Base-by-base conservation (phyloP, 106 monocot genomes). In the Alisma plantagoaquatica region DNA sequence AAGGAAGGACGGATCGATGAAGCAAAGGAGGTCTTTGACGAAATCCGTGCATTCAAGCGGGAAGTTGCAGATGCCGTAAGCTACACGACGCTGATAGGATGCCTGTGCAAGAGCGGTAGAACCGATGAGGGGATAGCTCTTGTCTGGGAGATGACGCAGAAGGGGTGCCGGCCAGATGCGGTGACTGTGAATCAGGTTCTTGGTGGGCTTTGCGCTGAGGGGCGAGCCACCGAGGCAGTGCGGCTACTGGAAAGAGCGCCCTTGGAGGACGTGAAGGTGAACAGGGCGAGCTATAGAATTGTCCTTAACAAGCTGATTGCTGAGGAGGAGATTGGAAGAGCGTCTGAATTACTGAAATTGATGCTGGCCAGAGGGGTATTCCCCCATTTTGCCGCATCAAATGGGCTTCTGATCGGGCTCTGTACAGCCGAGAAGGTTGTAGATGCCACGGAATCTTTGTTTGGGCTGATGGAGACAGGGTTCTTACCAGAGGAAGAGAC, bases 261-360 rank as follows among this genome's bases (percentile, higher is more conserved):
- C 0, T 49, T 23, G 22, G 78, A 74, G 10, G 85, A 89, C 51
- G 51, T 67, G 49, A 57, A 42, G 56, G 43, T 79, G 32, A 98
- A 79, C 56, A 81, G 67, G 6, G 89, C 74, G 8, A 98, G 98
- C 66, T 82, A 98, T 62, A 68, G 98, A 64, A 98, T 98, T 12
- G 73, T 90, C 32, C 46, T 98, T 68, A 98, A 98, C 51, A 60
- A 75, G 14, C 31, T 98, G 35, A 66, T 62, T 4, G 56, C 31
- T 9, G 31, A 49, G 23, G 70, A 64, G 20, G 84, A 90, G 14
- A 60, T 86, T 60, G 90, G 79, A 45, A 90, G 18, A 59, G 98
- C 73, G 0, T 68, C 73, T 2, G 71, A 51, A 4, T 54, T 89
- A 66, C 33, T 96, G 27, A 70, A 76, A 0, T 44, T 90, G 63